Conservation (phyloP, 495 filamentous ascomycete genomes). For the Margaritispora aquatica region DNA sequence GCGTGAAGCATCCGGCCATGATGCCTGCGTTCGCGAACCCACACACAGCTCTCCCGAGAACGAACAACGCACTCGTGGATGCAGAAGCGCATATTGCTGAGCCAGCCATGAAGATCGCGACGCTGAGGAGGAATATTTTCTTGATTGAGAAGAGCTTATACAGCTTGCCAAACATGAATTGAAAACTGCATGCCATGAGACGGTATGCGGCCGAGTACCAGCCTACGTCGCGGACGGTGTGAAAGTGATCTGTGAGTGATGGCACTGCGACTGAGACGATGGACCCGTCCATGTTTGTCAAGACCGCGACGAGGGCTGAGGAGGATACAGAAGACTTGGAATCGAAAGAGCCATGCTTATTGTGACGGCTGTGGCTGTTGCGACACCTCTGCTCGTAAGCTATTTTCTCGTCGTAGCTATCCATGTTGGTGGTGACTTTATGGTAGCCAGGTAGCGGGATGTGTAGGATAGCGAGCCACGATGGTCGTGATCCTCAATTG, state of each 20-base stretch:
- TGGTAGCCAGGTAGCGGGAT: not conserved
- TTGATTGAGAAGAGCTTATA: conserved; percentile 38
- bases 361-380: not conserved
- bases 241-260: conserved; percentile 38
- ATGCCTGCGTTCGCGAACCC: conserved; percentile 81
- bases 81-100: conserved; percentile 76
- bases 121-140: conserved; percentile 58
- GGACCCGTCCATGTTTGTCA: not conserved
- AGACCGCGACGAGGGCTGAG: not conserved
- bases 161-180: conserved; percentile 21
- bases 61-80: conserved; percentile 66
- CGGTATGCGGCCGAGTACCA: conserved; percentile 37
- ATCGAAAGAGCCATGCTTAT: not conserved
- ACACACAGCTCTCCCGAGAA: conserved; percentile 78
- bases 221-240: conserved; percentile 37
- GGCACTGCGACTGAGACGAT: conserved; percentile 52
- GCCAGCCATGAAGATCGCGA: conserved; percentile 79
- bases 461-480: not conserved
- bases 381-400: not conserved
- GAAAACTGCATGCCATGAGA: not conserved
- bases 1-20: conserved; percentile 76
- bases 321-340: not conserved
- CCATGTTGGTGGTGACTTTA: not conserved
- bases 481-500: not conserved
- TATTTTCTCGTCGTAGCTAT: not conserved